These are phyloP conservation scores for Phycomyces nitens DNA, from an alignment of 192 early-diverging fungal genomes.

Conservation along the genomic window DNA sequence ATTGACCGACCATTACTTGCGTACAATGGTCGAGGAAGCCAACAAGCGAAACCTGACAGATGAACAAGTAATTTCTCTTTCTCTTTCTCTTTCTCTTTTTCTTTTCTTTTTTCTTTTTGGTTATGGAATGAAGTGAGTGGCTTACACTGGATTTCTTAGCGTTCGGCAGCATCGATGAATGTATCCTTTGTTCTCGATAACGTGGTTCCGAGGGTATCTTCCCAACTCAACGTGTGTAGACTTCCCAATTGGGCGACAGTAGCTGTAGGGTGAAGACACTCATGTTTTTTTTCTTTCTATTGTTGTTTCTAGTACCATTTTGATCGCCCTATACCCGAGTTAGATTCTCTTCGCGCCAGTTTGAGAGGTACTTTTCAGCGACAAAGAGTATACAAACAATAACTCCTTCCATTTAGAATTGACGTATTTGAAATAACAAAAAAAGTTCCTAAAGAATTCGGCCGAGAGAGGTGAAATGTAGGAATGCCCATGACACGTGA, in stretches of 20 bases:
- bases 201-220: slow-evolving; percentile 53
- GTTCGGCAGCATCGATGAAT: slow-evolving; percentile 43
- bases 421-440: background rate
- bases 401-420: background rate
- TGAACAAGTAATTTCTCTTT: slow-evolving; percentile 39
- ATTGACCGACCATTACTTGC: slow-evolving; percentile 63
- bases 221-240: slow-evolving; percentile 51
- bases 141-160: slow-evolving; percentile 18
- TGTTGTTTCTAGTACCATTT: slow-evolving; percentile 52
- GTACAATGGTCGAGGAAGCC: slow-evolving; percentile 49
- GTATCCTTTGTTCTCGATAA: slow-evolving; percentile 55
- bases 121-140: background rate
- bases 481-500: slow-evolving; percentile 1
- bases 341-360: slow-evolving; percentile 56
- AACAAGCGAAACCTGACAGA: slow-evolving; percentile 38
- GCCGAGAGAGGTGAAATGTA: background rate
- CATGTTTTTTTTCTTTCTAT: background rate
- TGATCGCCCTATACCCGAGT: slow-evolving; percentile 76
- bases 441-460: background rate
- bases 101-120: slow-evolving; percentile 2
- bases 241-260: too few species aligned
- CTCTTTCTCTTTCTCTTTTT: too few species aligned
- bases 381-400: too few species aligned
- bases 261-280: too few species aligned
- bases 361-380: slow-evolving; percentile 38